Evolutionary conservation across 2,329 filamentous ascomycete species (phyloP).

Genomic region (Raffaelea arxii): DNA sequence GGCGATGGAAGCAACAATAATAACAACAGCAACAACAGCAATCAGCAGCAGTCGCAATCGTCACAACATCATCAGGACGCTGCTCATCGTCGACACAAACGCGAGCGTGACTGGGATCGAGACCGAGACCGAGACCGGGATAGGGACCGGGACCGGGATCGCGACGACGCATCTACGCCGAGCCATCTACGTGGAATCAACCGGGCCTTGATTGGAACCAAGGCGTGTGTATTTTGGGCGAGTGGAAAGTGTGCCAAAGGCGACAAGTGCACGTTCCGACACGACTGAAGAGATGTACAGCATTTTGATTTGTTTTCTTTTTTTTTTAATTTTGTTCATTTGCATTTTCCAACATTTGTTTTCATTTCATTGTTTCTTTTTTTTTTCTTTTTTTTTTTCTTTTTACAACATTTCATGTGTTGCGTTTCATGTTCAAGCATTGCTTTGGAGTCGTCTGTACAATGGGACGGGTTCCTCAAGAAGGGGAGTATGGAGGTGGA

Average conservation of each 20-base stretch:
- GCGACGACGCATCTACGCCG: conserved; percentile 22
- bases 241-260: conserved; percentile 65
- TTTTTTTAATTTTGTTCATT: neutral
- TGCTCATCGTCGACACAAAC: conserved; percentile 12
- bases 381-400: conserved; percentile 1
- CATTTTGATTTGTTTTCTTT: neutral
- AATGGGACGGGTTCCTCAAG: too few relatives aligned
- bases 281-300: conserved; percentile 32
- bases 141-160: conserved; percentile 20
- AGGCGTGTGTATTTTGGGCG: conserved; percentile 60
- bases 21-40: neutral
- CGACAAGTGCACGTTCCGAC: conserved; percentile 64
- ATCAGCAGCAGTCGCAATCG: neutral
- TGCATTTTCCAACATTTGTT: neutral
- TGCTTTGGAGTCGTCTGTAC: too few relatives aligned
- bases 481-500: too few relatives aligned
- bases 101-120: conserved; percentile 19
- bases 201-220: conserved; percentile 51
- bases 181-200: conserved; percentile 36
- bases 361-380: neutral
- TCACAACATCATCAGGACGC: conserved; percentile 3
- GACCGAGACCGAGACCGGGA: conserved; percentile 20
- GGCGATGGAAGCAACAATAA: neutral
- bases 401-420: neutral
- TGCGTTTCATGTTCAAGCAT: neutral